Percentiles rank a stretch among this genome's conserved stretches.
Evolutionary conservation across 1,284 basidiomycete genomes (phyloP).

Genomic region (Fomitopsis pinicola): DNA sequence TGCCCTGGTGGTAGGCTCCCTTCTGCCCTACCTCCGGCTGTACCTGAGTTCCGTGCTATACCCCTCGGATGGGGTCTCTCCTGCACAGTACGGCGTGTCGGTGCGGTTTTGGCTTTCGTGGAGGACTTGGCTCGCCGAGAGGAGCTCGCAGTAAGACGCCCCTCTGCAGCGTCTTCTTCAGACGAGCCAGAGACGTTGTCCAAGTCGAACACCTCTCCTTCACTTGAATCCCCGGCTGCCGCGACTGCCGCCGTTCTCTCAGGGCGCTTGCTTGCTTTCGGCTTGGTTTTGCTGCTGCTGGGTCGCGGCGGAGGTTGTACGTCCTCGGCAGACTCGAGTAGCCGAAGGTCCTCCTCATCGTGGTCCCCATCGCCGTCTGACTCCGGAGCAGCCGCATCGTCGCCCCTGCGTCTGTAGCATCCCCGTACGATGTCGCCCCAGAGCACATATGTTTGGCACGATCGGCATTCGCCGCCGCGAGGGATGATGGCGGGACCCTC

Average conservation of each 20-base stretch:
- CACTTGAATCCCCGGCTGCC: conserved; percentile 3
- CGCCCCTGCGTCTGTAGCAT: conserved; percentile 50
- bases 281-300: background rate
- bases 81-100: too few species aligned
- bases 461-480: conserved; percentile 54
- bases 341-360: conserved; percentile 19
- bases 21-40: too few species aligned
- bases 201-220: conserved; percentile 30
- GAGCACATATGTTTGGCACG: conserved; percentile 49
- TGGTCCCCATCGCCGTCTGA: conserved; percentile 26
- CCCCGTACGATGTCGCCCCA: conserved; percentile 77
- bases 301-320: background rate
- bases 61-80: background rate
- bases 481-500: conserved; percentile 45
- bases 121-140: background rate
- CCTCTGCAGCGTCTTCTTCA: background rate
- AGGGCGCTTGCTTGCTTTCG: background rate
- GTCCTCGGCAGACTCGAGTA: background rate
- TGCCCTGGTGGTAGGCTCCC: too few species aligned
- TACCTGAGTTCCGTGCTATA: too few species aligned
- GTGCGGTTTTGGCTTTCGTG: background rate
- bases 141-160: background rate
- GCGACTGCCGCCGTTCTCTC: background rate
- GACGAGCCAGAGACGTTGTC: conserved; percentile 18
- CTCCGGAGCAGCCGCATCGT: conserved; percentile 22